phyloP scores from a whole-genome alignment of 192 early-diverging fungal genomes.

The Coemansia sp. region DNA sequence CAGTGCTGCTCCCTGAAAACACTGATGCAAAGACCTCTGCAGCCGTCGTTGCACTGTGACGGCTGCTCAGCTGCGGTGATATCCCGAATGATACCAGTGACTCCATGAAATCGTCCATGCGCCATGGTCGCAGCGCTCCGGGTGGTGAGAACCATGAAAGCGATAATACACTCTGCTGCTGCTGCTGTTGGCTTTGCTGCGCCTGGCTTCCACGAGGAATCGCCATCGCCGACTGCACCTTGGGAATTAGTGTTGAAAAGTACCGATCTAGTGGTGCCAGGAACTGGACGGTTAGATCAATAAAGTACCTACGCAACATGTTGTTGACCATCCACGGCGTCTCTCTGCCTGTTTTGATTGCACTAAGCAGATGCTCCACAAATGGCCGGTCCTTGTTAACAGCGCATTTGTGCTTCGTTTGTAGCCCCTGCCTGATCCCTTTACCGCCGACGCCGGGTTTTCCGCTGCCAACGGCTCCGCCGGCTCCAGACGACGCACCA shows the following conservation, averaged over 20 bases:
- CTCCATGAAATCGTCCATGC: conserved; percentile 51
- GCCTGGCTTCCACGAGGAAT: conserved; percentile 11
- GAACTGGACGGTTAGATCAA: conserved; percentile 91
- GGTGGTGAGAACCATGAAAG: conserved; percentile 44
- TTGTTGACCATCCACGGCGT: conserved; percentile 84
- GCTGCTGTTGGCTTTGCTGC: conserved; percentile 21
- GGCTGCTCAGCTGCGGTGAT: conserved; percentile 48
- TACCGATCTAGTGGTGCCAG: conserved; percentile 93
- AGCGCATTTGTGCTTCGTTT: conserved; percentile 68
- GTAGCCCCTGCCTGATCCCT: conserved; percentile 33
- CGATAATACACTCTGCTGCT: neutral
- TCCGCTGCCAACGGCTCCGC: conserved; percentile 1
- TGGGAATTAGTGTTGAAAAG: conserved; percentile 84
- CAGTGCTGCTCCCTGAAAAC: conserved; percentile 38
- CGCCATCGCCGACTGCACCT: conserved; percentile 49
- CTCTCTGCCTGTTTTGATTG: conserved; percentile 69
- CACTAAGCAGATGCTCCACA: conserved; percentile 72
- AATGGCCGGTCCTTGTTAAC: conserved; percentile 82
- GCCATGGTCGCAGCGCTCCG: conserved; percentile 44
- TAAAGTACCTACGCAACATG: conserved; percentile 86
- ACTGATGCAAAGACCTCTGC: conserved; percentile 43
- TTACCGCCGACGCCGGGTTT: neutral
- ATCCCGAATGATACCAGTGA: conserved; percentile 48
- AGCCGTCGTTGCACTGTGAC: conserved; percentile 20
- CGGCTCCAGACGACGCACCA: neutral